A percentile compares a stretch with the other conserved stretches of the same genome.
Conservation (phyloP, 495 filamentous ascomycete species). For the Aspergillus indologenus region DNA sequence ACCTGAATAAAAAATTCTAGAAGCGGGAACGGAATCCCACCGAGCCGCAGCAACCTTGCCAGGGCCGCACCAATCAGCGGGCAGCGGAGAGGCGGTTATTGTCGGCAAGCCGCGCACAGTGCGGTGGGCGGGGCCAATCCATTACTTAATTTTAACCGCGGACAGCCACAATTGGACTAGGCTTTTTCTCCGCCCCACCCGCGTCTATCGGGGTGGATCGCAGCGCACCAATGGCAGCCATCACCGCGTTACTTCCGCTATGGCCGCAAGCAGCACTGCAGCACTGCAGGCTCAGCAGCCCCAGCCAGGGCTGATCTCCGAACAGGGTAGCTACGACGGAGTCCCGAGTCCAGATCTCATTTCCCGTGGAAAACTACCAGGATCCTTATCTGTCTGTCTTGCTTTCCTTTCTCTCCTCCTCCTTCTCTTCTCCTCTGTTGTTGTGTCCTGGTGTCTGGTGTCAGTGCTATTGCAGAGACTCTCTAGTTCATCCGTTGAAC, state of each 20-base stretch:
- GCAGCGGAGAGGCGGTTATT: not conserved
- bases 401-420: not conserved
- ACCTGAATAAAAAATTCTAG: not conserved
- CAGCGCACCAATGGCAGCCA: not conserved
- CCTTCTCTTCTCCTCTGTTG: not conserved
- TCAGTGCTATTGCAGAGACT: not conserved
- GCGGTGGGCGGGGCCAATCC: not conserved
- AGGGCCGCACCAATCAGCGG: not conserved
- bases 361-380: not conserved
- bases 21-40: slow-evolving; percentile 3
- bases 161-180: not conserved
- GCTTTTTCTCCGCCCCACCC: not conserved
- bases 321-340: not conserved
- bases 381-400: not conserved
- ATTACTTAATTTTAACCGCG: slow-evolving; percentile 6
- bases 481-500: not conserved
- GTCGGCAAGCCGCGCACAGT: not conserved
- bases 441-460: not conserved
- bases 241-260: not conserved
- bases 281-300: too few relatives aligned
- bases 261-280: not conserved
- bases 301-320: not conserved
- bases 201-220: not conserved
- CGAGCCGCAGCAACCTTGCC: not conserved
- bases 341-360: not conserved